Base-by-base conservation (phyloP, 768 basidiomycete genomes). In the Tylopilus rubrobrunneus region DNA sequence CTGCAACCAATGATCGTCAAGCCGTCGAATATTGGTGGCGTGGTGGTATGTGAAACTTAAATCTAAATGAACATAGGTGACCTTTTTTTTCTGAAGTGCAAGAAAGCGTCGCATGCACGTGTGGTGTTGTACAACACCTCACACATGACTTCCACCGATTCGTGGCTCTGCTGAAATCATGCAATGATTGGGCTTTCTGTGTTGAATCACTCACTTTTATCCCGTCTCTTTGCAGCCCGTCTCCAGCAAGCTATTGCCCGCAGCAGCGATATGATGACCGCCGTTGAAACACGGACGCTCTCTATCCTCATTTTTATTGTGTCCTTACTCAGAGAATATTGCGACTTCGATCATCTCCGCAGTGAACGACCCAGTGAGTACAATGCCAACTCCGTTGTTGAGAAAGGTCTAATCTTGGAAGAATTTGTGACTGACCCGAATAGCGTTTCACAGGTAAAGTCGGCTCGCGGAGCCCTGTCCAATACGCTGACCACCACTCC, bases 1-100 rank as follows among this genome's bases (percentile, higher is more conserved):
- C 75, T 98, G 11, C 84, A 96, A 58, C 89, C 91, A 0, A 95
- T 98, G 94, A 87, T 99, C 40, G 78, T 91, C 61, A 92, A 90
- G 62, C 93, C 92, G 4, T 82, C 86, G 0, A 76, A 78, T 37
- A 71, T 79, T 2, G 86, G 85, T 12, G 85, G 87, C 25, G 73
- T 88, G 8, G 75, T 80, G 70, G 89, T 90, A 55, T 29, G 80
- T 64, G 40, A 33, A 49, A 11, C 21, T 33, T 28, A 19, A 12
- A 3, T n/a, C 7, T 3, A 28, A 34, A 21, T 10, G 36, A 41
- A 3, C 12, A 28, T 28, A 19, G 44, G 45, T 57, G n/a, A 56
- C 25, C 15, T 44, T 25, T 33, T 34, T 34, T 23, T 42, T 25
- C 42, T n/a, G n/a, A 2, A 94, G 87, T 85, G 88, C 21, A 95